phyloP scores from a whole-genome alignment of 495 filamentous ascomycete genomes.

The Hypoxylon fuscum region DNA sequence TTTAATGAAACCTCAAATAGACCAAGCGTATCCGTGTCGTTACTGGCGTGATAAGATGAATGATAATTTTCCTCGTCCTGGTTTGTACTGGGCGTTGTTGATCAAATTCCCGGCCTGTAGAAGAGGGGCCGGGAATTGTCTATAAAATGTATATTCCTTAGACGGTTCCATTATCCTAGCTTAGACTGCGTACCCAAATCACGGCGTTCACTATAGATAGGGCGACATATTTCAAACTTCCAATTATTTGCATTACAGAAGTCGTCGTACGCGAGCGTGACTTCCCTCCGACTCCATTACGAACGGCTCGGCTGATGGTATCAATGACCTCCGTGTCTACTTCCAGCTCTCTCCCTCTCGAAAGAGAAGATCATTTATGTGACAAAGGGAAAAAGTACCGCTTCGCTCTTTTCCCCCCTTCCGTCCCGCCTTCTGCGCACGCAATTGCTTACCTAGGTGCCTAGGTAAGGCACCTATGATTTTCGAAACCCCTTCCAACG shows the following conservation, averaged over 20 bases:
- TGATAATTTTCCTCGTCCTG: too few species aligned
- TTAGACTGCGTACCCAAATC: not conserved
- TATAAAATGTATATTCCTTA: too few species aligned
- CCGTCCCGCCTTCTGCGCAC: not conserved
- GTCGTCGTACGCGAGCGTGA: not conserved
- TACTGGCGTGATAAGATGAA: too few species aligned
- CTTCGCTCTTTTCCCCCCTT: not conserved
- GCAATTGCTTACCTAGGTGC: slow-evolving; percentile 6
- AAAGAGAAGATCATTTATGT: slow-evolving; percentile 12
- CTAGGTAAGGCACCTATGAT: too few species aligned
- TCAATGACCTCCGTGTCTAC: slow-evolving; percentile 19
- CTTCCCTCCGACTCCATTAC: slow-evolving; percentile 19
- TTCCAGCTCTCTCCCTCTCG: not conserved
- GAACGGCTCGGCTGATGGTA: slow-evolving; percentile 19
- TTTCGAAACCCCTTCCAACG: slow-evolving; percentile 18
- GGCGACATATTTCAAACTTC: slow-evolving; percentile 6
- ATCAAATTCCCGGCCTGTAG: too few species aligned
- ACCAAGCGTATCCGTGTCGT: too few species aligned
- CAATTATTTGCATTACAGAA: slow-evolving; percentile 28
- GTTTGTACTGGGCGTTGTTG: too few species aligned
- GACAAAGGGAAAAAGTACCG: slow-evolving; percentile 19
- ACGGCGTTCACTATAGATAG: not conserved
- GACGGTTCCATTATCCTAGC: too few species aligned
- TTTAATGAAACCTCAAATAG: too few species aligned
- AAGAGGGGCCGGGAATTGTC: too few species aligned